Base-by-base conservation (phyloP, 495 filamentous ascomycete genomes). In the Rostrohypoxylon terebratum region DNA sequence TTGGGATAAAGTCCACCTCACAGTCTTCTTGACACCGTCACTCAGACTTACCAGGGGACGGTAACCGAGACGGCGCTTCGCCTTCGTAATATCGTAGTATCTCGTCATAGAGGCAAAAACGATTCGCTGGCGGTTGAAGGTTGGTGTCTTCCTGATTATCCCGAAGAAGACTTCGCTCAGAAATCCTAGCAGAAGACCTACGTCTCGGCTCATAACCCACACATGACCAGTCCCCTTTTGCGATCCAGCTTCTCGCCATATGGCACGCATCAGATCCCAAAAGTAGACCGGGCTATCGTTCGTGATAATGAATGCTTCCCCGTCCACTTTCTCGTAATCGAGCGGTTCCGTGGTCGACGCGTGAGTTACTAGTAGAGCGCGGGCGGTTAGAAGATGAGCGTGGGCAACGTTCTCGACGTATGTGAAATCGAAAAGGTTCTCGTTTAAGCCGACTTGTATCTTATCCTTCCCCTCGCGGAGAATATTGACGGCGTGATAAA, bases 301-400 rank as follows among this genome's bases (percentile, higher is more conserved):
- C 66, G 96, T 98, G 80, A 99, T 90, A 79, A 97, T 88, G 87
- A 98, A 99, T 21, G 92, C 91, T 79, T 98, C 94, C 42, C 96
- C 96, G 77, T 98, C 96, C 11, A 97, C 93, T 28, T 85, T 86
- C 81, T 96, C 93, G 76, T 90, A 81, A 78, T 92, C 89, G 23
- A 94, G 84, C 9, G 91, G 89, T 13, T 83, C 82, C 44, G 83
- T 87, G 38, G 84, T 79, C 44, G 87, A 79, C 31, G 84, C 80
- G 59, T 88, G 81, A 11, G 86, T 87, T 20, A 81, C 79, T 36
- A 97, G 82, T 13, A 99, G 88, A n/a, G 90, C 91, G 38, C 84
- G 84, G 1, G 93, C 89, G 45, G 90, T 90, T 1, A 94, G 85
- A 11, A 92, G 81, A 75, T 94, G 92, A 4, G 87, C 92, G 78